phyloP scores from a whole-genome alignment of 1,139 yeast genomes.

The Suhomyces anneliseae region DNA sequence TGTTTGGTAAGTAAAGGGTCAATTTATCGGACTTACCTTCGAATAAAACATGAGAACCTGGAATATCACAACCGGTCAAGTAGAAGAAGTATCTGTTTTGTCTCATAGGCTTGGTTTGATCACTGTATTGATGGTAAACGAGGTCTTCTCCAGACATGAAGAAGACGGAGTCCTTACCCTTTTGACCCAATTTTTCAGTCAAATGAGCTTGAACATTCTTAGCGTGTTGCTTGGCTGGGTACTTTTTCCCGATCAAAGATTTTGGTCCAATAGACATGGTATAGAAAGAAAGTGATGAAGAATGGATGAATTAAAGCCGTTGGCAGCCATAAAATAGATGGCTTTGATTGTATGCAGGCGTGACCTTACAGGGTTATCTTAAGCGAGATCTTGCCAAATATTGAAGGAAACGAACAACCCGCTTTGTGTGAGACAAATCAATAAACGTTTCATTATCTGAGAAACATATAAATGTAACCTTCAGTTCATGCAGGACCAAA shows the following conservation, averaged over 20 bases:
- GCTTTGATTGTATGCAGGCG: neutral
- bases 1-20: conserved; percentile 73
- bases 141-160: conserved; percentile 69
- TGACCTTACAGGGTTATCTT: neutral
- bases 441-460: too few species aligned
- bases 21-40: conserved; percentile 54
- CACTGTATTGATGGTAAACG: conserved; percentile 73
- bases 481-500: too few species aligned
- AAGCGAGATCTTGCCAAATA: neutral
- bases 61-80: conserved; percentile 79
- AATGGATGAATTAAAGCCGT: neutral
- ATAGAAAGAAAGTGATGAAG: neutral
- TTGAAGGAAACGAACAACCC: too few species aligned
- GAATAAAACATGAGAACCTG: conserved; percentile 72
- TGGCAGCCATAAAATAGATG: neutral
- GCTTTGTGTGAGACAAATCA: too few species aligned
- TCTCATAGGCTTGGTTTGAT: conserved; percentile 74
- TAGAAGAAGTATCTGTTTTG: conserved; percentile 91
- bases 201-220: conserved; percentile 49
- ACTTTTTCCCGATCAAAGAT: conserved; percentile 35
- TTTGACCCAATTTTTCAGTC: conserved; percentile 19
- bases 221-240: conserved; percentile 79
- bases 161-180: conserved; percentile 29
- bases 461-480: too few species aligned
- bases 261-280: conserved; percentile 14